Evolutionary conservation across 306 rosid species (phyloP).

Genomic region (Fragaria iinumae): DNA sequence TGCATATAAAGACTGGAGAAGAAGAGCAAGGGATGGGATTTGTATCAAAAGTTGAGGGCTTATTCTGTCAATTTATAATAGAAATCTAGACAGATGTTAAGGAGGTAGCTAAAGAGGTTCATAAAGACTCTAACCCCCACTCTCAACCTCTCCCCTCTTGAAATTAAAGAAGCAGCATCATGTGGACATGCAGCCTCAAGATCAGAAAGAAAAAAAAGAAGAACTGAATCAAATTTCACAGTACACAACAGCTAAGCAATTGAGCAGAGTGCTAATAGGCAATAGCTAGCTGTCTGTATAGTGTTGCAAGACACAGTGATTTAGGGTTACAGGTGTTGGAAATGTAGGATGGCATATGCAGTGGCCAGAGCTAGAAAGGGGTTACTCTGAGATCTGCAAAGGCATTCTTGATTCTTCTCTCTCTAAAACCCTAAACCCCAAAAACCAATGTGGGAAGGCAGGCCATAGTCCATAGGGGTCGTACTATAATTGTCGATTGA

Average conservation of each 20-base stretch:
- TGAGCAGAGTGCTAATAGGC: neutral
- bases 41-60: neutral
- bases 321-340: constrained; percentile 52
- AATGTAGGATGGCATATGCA: constrained; percentile 56
- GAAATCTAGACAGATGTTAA: constrained; percentile 15
- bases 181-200: constrained; percentile 14
- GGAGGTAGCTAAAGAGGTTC: neutral
- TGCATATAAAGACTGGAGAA: neutral
- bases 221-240: constrained; percentile 7
- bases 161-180: constrained; percentile 25
- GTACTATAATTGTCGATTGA: constrained; percentile 2
- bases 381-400: constrained; percentile 2
- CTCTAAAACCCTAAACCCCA: neutral
- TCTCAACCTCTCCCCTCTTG: neutral
- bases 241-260: constrained; percentile 42
- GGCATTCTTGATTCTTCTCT: neutral
- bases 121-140: constrained; percentile 1
- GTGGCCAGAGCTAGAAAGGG: constrained; percentile 23
- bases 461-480: neutral
- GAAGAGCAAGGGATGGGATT: neutral
- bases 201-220: constrained; percentile 3
- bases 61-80: constrained; percentile 5
- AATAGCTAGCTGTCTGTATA: constrained; percentile 5
- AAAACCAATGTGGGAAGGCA: neutral
- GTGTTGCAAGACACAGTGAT: constrained; percentile 19